A percentile compares a stretch with the other conserved stretches of the same genome.
These are phyloP conservation scores for Aristolochia californica DNA, from an alignment of 164 flowering plant species.

Conservation along the genomic window DNA sequence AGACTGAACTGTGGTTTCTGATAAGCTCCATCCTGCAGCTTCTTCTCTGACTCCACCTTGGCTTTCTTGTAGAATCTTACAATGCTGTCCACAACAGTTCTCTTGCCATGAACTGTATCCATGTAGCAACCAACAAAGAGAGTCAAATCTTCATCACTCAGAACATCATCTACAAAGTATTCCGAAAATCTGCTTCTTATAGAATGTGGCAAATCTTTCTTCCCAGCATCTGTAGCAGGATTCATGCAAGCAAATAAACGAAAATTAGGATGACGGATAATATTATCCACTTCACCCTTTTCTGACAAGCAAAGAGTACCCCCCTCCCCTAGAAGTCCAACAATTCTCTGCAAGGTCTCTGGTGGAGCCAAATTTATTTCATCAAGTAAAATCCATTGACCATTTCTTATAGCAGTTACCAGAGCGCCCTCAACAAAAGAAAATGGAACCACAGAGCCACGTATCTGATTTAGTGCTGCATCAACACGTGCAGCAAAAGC, in stretches of 20 bases:
- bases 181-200: slow-evolving; percentile 84
- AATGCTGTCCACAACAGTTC: slow-evolving; percentile 33
- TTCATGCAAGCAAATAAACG: slow-evolving; percentile 98
- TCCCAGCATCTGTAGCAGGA: slow-evolving; percentile 99
- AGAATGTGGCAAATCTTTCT: slow-evolving; percentile 68
- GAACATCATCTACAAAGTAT: slow-evolving; percentile 80
- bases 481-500: slow-evolving; percentile 41
- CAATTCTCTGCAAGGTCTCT: slow-evolving; percentile 82
- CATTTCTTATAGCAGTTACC: slow-evolving; percentile 70
- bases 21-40: slow-evolving; percentile 91
- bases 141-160: slow-evolving; percentile 64
- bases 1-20: slow-evolving; percentile 96
- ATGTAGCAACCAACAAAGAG: slow-evolving; percentile 51
- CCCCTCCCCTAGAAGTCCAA: slow-evolving; percentile 84
- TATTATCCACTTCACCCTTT: slow-evolving; percentile 66
- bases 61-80: slow-evolving; percentile 65
- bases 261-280: slow-evolving; percentile 67
- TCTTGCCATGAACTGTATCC: slow-evolving; percentile 24
- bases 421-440: slow-evolving; percentile 95
- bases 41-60: slow-evolving; percentile 66
- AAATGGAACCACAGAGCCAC: slow-evolving; percentile 59
- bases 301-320: slow-evolving; percentile 88
- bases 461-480: slow-evolving; percentile 39
- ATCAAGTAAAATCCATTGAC: slow-evolving; percentile 96
- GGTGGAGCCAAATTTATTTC: slow-evolving; percentile 98